These are phyloP conservation scores for Paraconiothyrium brasiliense DNA, from an alignment of 2,329 filamentous ascomycete genomes.

Conservation along the genomic window DNA sequence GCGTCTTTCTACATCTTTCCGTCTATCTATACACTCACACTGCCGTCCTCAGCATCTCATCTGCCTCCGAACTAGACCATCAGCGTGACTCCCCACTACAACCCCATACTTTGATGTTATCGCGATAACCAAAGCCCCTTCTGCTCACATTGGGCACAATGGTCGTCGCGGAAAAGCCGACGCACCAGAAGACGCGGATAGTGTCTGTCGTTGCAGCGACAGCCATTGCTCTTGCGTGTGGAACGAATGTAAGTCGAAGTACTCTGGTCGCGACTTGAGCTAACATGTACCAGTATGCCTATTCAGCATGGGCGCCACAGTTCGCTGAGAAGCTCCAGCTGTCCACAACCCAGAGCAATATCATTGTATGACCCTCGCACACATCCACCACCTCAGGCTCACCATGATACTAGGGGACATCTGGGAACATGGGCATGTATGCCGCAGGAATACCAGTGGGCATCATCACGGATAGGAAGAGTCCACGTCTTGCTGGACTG, in stretches of 20 bases:
- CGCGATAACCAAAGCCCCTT: constrained; percentile 25
- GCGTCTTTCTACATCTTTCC: neutral
- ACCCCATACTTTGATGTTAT: constrained; percentile 30
- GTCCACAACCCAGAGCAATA: constrained; percentile 90
- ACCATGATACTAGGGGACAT: constrained; percentile 58
- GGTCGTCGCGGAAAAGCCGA: constrained; percentile 37
- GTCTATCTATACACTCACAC: neutral
- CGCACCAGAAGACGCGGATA: constrained; percentile 72
- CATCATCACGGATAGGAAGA: constrained; percentile 83
- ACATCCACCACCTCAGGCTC: neutral
- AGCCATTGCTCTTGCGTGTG: constrained; percentile 84
- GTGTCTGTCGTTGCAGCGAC: constrained; percentile 88
- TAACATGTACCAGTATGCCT: constrained; percentile 78
- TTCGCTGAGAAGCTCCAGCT: constrained; percentile 88
- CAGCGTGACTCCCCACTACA: constrained; percentile 19
- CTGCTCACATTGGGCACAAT: constrained; percentile 30
- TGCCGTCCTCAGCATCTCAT: neutral
- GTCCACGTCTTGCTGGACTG: constrained; percentile 80
- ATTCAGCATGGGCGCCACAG: constrained; percentile 96
- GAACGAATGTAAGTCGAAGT: constrained; percentile 77
- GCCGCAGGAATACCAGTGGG: constrained; percentile 88
- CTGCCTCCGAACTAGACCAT: constrained; percentile 16
- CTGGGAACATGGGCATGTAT: constrained; percentile 94
- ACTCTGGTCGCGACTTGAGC: constrained; percentile 16
- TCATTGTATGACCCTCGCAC: constrained; percentile 71